A percentile compares a stretch with the other conserved stretches of the same genome.
These are phyloP conservation scores for Galerina marginata DNA, from an alignment of 768 basidiomycete genomes.

Conservation along the genomic window DNA sequence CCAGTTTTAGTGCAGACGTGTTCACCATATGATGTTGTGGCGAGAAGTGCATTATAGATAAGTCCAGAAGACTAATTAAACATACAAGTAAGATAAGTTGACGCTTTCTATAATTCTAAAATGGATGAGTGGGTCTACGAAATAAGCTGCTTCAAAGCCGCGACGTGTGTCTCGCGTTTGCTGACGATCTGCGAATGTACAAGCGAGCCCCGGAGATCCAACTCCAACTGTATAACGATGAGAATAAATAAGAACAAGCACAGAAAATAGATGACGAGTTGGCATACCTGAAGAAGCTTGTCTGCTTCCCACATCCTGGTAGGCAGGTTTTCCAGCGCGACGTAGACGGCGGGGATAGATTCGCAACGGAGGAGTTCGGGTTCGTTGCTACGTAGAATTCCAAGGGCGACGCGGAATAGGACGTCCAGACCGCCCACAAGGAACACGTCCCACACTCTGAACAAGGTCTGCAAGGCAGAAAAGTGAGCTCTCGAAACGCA, in stretches of 20 bases:
- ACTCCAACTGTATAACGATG: constrained; percentile 48
- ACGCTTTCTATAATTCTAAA: no score
- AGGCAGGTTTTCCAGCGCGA: constrained; percentile 86
- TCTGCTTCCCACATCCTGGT: constrained; percentile 95
- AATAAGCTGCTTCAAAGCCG: constrained; percentile 47
- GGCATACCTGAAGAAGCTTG: constrained; percentile 81
- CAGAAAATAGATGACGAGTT: not conserved
- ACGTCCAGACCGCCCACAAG: constrained; percentile 92
- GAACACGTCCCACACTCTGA: constrained; percentile 96
- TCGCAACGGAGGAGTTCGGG: constrained; percentile 82
- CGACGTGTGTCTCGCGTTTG: constrained; percentile 58
- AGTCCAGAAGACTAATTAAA: no score
- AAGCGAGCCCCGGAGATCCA: constrained; percentile 58
- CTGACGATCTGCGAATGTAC: constrained; percentile 60
- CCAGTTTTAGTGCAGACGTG: no score
- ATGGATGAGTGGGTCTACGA: not conserved
- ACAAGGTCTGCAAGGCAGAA: constrained; percentile 68
- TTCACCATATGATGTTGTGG: no score
- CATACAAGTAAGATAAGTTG: no score
- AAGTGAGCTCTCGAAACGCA: not conserved
- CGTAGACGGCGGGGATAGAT: constrained; percentile 88
- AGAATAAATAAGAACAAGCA: not conserved
- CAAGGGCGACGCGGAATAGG: constrained; percentile 88
- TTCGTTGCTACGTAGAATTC: constrained; percentile 84
- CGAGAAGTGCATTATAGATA: no score